Base-by-base conservation (phyloP, 169 alveolate genomes). In the Eimeria sp. region DNA sequence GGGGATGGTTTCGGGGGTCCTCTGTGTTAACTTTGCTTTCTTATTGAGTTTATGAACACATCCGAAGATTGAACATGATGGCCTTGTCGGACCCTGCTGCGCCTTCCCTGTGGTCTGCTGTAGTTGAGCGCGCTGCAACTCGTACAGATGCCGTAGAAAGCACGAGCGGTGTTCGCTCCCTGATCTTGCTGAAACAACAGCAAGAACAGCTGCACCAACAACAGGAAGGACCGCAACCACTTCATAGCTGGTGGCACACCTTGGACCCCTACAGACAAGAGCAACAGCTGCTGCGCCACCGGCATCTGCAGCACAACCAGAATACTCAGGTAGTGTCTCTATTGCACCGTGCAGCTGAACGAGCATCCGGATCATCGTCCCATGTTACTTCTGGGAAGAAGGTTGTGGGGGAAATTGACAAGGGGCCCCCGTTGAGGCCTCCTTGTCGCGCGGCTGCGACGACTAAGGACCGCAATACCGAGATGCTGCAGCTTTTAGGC, bases 51-150 rank as follows among this genome's bases (percentile, higher is more conserved):
- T n/a, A 65, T 3, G 27, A 65, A 65, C 43, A 65, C 43, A 34
- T n/a, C 25, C 40, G 25, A 13, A 65, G 43, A 13, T 18, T 65
- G 2, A 73, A 73, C 83, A 73, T 73, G 83, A 73, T 73, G 83
- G 83, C 83, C 47, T 3, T 73, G 83, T 73, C 83, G 57, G 83
- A 73, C 40, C 57, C 83, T 34, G 83, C 83, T 73, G 83, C 83
- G 22, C 83, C 83, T 43, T 25, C 57, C 16, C 83, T 43, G 47
- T 73, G 47, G 83, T 30, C 83, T 43, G 57, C 83, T 73, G 83
- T 54, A 14, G 57, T 40, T 43, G 57, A 10, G 7, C 83, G 83
- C 1, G 57, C 83, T 13, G 83, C 83, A 65, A n/a, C 83, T 5
- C 83, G 25, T 11, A 16, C 83, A 11, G 83, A 30, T 9, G 83